These are phyloP conservation scores for Plasmodium yoelii DNA, from an alignment of 169 alveolate species.

Conservation along the genomic window DNA sequence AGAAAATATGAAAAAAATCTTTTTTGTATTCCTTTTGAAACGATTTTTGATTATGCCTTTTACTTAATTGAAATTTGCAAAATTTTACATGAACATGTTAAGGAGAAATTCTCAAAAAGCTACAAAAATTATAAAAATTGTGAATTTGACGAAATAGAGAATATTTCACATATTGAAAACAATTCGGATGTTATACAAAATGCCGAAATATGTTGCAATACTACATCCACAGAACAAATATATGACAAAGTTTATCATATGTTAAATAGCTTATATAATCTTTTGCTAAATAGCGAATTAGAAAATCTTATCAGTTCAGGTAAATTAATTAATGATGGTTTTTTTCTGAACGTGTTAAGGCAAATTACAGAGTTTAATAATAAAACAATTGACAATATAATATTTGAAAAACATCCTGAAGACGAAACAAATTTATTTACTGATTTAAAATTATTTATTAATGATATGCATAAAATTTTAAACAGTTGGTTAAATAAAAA, in stretches of 20 bases:
- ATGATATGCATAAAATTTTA: not conserved
- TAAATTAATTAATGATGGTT: not conserved
- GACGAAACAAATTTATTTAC: not conserved
- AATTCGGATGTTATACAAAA: not conserved
- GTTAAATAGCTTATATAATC: not conserved
- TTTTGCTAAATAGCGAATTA: not conserved
- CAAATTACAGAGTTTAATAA: not conserved
- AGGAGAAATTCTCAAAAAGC: not conserved
- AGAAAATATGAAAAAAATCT: constrained; percentile 27
- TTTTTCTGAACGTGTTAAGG: too few species aligned
- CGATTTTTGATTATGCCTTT: constrained; percentile 79
- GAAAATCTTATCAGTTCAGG: too few species aligned
- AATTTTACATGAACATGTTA: constrained; percentile 8
- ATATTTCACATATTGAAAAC: not conserved
- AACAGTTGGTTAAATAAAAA: not conserved
- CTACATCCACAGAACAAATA: not conserved
- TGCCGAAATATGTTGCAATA: not conserved
- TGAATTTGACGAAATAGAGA: not conserved
- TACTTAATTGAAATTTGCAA: constrained; percentile 65
- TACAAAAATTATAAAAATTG: too few species aligned
- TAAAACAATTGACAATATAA: not conserved
- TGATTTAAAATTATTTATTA: not conserved
- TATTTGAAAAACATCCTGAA: not conserved
- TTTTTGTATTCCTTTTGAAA: constrained; percentile 77
- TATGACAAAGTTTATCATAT: not conserved